Base-by-base conservation (phyloP, 192 early-diverging fungal species). In the Phlyctochytrium planicorne region DNA sequence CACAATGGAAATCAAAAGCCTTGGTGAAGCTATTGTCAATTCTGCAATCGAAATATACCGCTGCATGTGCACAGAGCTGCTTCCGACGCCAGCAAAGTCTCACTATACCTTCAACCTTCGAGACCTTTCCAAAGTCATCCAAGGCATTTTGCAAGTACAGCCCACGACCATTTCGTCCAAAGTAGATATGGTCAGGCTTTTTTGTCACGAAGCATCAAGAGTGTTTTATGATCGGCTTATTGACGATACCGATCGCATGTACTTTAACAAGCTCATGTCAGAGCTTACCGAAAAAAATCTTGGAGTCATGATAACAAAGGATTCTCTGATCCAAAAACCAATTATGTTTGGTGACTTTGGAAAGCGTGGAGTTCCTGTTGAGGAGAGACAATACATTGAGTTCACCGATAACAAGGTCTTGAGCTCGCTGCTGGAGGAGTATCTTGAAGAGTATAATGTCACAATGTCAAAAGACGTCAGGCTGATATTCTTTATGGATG, bases 371-470 rank as follows among this genome's bases (percentile, higher is more conserved):
- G 84, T 85, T n/a, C 84, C 84, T 12, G 66, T 67, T 4, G 84
- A 85, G 29, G 84, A 85, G 53, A 60, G 84, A 2, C 65, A 81
- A 17, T 85, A 85, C 34, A 65, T 81, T 37, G 84, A 85, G 61
- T 78, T 85, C 50, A 59, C 67, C 29, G 84, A 86, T 64, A 80
- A 80, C 70, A 84, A 82, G 37, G 67, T 71, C 16, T 67, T 86
- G 65, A 84, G 76, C 53, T 81, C 72, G 1, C 60, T 86, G 0
- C 70, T 86, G 30, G 84, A 86, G 71, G 84, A 86, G 59, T 86
- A 86, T 64, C 68, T 86, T 27, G 84, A 86, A 67, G 84, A 86
- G 52, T 86, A 86, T 68, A 86, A 86, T 60, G 84, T 86, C 2
- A 86, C 82, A 16, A 75, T 82, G 62, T 82, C 75, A 66, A 82